phyloP scores from a whole-genome alignment of 768 basidiomycete species.

The Lactarius hatsudake region DNA sequence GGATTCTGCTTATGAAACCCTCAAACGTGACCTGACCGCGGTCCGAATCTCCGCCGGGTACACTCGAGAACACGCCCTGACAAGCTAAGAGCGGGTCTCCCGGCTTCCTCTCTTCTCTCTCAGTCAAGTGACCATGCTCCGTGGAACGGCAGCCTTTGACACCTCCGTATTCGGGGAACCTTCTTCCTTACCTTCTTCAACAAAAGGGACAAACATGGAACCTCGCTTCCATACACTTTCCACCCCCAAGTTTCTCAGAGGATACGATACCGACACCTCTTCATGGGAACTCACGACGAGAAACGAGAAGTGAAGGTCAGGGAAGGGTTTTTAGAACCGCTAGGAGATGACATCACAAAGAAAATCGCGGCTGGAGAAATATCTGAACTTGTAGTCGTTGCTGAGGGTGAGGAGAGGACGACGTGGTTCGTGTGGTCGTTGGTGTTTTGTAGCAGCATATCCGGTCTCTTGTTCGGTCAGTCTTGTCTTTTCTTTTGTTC shows the following conservation, averaged over 20 bases:
- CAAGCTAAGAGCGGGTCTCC: no score
- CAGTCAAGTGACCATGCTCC: conserved; percentile 3
- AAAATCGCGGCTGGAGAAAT: conserved; percentile 43
- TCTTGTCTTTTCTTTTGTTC: not conserved
- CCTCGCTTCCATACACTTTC: not conserved
- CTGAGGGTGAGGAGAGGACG: conserved; percentile 62
- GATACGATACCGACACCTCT: not conserved
- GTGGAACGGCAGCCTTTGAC: not conserved
- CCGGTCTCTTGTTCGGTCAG: conserved; percentile 72
- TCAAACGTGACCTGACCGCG: no score
- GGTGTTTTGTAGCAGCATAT: conserved; percentile 70
- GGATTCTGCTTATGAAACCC: no score
- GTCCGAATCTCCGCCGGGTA: no score
- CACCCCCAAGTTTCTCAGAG: not conserved
- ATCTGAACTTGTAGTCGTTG: conserved; percentile 56
- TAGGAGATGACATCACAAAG: conserved; percentile 10
- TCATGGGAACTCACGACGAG: conserved; percentile 11
- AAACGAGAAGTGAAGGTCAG: not conserved
- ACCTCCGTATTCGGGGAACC: not conserved
- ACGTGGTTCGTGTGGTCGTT: conserved; percentile 79
- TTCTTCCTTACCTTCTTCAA: not conserved
- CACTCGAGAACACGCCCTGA: no score
- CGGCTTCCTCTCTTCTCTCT: no score
- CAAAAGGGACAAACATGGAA: not conserved
- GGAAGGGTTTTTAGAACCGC: not conserved